These are phyloP conservation scores for Epicoccum sorghinum DNA, from an alignment of 2,329 filamentous ascomycete species.

Conservation along the genomic window DNA sequence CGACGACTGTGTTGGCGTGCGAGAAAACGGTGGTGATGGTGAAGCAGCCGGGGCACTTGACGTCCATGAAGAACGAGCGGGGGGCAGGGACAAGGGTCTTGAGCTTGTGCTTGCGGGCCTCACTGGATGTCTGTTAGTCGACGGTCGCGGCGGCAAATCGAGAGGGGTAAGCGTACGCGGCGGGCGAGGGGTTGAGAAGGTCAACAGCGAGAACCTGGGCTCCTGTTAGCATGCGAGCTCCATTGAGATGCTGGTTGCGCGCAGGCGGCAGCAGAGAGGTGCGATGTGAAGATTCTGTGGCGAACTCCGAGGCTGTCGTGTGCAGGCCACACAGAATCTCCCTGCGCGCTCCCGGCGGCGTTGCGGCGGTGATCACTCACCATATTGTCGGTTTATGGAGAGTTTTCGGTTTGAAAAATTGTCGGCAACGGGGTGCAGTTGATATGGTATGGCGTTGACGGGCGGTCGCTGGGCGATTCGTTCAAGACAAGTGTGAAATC, in stretches of 20 bases:
- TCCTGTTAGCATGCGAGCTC: constrained; percentile 18
- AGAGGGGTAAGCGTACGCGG: constrained; percentile 59
- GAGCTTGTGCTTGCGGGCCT: constrained; percentile 99
- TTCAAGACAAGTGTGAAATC: neutral
- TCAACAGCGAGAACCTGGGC: constrained; percentile 98
- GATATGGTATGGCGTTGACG: constrained; percentile 41
- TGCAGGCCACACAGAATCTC: constrained; percentile 27
- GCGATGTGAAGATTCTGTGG: constrained; percentile 38
- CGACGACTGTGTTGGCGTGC: constrained; percentile 99
- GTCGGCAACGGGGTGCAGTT: constrained; percentile 37
- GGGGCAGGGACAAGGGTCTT: constrained; percentile 97
- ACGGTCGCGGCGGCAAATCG: constrained; percentile 18
- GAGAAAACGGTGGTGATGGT: constrained; percentile 99
- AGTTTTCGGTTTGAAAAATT: constrained; percentile 36
- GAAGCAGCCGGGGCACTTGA: constrained; percentile 99
- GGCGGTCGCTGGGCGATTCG: constrained; percentile 26
- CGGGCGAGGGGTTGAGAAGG: constrained; percentile 98
- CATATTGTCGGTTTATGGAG: constrained; percentile 48
- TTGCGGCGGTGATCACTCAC: constrained; percentile 37
- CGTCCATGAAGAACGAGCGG: constrained; percentile 99
- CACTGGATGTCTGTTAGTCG: constrained; percentile 53
- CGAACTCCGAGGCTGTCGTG: constrained; percentile 43
- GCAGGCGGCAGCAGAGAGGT: constrained; percentile 19
- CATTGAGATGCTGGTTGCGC: constrained; percentile 21
- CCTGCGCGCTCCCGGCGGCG: constrained; percentile 14